A percentile compares a stretch with the other conserved stretches of the same genome.
Conservation (phyloP, 2,329 filamentous ascomycete genomes). For the Aspergillus cejpii region DNA sequence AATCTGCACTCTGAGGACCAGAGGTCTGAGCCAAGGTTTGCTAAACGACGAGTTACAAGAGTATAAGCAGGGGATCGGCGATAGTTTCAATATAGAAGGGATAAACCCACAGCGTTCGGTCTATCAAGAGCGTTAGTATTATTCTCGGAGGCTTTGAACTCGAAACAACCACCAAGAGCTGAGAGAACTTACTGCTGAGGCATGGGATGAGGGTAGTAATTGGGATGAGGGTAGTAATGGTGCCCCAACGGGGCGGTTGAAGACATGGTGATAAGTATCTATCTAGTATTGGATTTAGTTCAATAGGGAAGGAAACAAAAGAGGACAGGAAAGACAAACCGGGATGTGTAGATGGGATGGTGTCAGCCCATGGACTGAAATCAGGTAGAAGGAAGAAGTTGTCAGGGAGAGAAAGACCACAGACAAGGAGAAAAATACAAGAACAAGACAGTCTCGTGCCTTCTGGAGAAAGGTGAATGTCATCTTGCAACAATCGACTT, state of each 20-base stretch:
- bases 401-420: neutral
- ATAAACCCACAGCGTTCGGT: slow-evolving; percentile 10
- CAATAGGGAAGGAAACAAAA: neutral
- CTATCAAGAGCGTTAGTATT: slow-evolving; percentile 4
- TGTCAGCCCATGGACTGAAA: neutral
- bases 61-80: neutral
- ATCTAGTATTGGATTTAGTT: neutral
- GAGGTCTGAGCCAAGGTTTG: slow-evolving; percentile 37
- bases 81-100: neutral
- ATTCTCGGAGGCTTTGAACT: neutral
- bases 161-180: neutral
- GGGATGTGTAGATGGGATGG: neutral
- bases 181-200: neutral
- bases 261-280: neutral
- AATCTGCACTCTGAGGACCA: slow-evolving; percentile 31
- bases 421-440: neutral
- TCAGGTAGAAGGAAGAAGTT: neutral
- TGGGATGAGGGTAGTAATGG: too few relatives aligned
- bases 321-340: neutral
- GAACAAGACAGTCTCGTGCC: neutral
- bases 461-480: neutral
- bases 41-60: slow-evolving; percentile 23
- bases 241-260: neutral
- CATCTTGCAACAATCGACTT: slow-evolving; percentile 2
- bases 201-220: too few relatives aligned